phyloP scores from a whole-genome alignment of 257 asterid genomes.

The Leonotis leonurus region DNA sequence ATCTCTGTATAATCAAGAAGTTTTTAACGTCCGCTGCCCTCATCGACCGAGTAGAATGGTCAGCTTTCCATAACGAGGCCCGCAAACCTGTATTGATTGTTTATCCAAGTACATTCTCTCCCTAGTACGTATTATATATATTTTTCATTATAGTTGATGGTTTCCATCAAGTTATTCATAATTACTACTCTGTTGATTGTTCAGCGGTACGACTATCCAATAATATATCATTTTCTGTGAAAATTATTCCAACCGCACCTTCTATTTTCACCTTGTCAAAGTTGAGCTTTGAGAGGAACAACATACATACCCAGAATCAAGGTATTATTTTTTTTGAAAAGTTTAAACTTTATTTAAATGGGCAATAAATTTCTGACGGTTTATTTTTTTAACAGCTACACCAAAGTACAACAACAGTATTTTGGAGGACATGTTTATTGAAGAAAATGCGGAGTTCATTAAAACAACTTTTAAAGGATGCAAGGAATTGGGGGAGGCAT shows the following conservation, averaged over 20 bases:
- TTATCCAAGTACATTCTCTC: slow-evolving; percentile 56
- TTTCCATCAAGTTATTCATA: slow-evolving; percentile 6
- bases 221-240: slow-evolving; percentile 43
- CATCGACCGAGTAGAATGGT: slow-evolving; percentile 58
- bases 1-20: slow-evolving; percentile 75
- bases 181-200: slow-evolving; percentile 7
- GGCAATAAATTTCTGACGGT: slow-evolving; percentile 20
- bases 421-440: slow-evolving; percentile 90
- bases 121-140: neutral
- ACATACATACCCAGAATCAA: slow-evolving; percentile 57
- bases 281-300: slow-evolving; percentile 62
- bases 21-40: slow-evolving; percentile 42
- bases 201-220: slow-evolving; percentile 50
- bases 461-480: slow-evolving; percentile 52
- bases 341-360: slow-evolving; percentile 11
- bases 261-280: slow-evolving; percentile 60
- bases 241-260: slow-evolving; percentile 81
- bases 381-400: slow-evolving; percentile 50
- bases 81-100: slow-evolving; percentile 81
- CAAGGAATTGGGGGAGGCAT: slow-evolving; percentile 76
- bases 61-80: slow-evolving; percentile 80
- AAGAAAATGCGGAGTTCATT: slow-evolving; percentile 64
- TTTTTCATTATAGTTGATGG: neutral
- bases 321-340: slow-evolving; percentile 35
- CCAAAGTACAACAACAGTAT: slow-evolving; percentile 82